These are phyloP conservation scores for Yamadazyma paraphyllophila DNA, from an alignment of 805 yeast genomes.

Conservation along the genomic window DNA sequence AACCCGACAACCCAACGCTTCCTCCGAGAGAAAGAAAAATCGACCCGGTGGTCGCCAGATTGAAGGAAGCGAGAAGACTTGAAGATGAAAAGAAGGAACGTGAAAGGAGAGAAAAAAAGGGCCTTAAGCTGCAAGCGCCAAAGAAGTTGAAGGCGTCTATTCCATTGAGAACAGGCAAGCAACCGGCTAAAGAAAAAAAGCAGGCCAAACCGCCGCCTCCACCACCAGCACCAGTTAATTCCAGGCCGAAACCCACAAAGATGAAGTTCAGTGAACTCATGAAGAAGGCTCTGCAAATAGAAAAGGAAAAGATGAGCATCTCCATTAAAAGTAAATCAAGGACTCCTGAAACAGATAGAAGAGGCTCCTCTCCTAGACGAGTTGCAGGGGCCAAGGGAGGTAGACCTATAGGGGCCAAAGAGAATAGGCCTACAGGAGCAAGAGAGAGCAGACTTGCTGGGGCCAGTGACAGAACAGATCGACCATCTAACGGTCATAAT, in stretches of 20 bases:
- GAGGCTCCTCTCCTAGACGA: not conserved
- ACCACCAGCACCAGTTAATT: not conserved
- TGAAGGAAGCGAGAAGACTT: conserved; percentile 62
- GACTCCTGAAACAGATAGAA: conserved; percentile 21
- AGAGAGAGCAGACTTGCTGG: too few species aligned
- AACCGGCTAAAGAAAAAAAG: not conserved
- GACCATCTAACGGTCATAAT: too few species aligned
- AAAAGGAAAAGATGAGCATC: conserved; percentile 42
- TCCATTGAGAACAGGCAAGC: not conserved
- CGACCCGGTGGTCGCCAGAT: conserved; percentile 70
- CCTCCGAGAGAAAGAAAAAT: conserved; percentile 21
- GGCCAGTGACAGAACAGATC: too few species aligned
- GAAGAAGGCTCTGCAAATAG: conserved; percentile 64
- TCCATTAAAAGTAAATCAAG: conserved; percentile 34
- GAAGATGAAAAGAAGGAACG: conserved; percentile 48
- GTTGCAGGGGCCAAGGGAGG: too few species aligned
- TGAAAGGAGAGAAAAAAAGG: conserved; percentile 33
- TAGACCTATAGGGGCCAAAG: too few species aligned
- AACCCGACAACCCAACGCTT: not conserved
- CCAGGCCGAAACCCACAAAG: conserved; percentile 10
- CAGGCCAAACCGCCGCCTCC: conserved; percentile 8
- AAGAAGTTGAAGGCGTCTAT: conserved; percentile 11
- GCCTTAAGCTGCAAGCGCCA: conserved; percentile 26
- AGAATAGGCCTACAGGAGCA: too few species aligned
- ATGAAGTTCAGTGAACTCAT: conserved; percentile 64